phyloP scores from a whole-genome alignment of 371 early-diverging fungal species.

The Caulochytrium protostelioides region DNA sequence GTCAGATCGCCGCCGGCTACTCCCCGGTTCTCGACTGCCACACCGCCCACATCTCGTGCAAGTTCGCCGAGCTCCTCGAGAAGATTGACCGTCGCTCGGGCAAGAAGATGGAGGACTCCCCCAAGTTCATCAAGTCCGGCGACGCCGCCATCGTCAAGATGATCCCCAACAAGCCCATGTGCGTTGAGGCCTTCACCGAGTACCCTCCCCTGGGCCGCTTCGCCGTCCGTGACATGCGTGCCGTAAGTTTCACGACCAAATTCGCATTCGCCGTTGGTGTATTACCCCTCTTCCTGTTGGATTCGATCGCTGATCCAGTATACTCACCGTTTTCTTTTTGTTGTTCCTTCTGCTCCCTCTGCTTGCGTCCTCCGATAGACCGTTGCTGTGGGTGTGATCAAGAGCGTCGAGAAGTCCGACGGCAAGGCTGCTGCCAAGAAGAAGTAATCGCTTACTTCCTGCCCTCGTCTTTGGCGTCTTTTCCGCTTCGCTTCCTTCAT shows the following conservation, averaged over 20 bases:
- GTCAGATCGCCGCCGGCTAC: slow-evolving; percentile 68
- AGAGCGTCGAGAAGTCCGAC: slow-evolving; percentile 60
- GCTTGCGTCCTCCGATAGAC: no score
- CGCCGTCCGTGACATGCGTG: slow-evolving; percentile 93
- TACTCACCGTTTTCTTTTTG: no score
- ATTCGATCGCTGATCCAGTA: no score
- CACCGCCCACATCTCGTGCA: slow-evolving; percentile 93
- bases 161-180: slow-evolving; percentile 86
- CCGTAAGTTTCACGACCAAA: no score
- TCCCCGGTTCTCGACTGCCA: slow-evolving; percentile 87
- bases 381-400: slow-evolving; percentile 70
- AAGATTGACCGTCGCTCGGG: slow-evolving; percentile 93
- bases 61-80: slow-evolving; percentile 70
- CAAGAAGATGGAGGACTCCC: slow-evolving; percentile 65
- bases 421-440: slow-evolving; percentile 13
- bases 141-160: slow-evolving; percentile 89
- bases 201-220: slow-evolving; percentile 90
- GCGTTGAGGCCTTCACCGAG: slow-evolving; percentile 79
- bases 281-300: no score
- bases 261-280: slow-evolving; percentile 77
- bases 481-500: no score
- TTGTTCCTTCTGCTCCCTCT: no score
- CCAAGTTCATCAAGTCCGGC: slow-evolving; percentile 82
- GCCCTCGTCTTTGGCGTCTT: no score
- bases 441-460: no score